Conservation (phyloP, 164 flowering plant genomes). For the Euptelea pleiosperma region DNA sequence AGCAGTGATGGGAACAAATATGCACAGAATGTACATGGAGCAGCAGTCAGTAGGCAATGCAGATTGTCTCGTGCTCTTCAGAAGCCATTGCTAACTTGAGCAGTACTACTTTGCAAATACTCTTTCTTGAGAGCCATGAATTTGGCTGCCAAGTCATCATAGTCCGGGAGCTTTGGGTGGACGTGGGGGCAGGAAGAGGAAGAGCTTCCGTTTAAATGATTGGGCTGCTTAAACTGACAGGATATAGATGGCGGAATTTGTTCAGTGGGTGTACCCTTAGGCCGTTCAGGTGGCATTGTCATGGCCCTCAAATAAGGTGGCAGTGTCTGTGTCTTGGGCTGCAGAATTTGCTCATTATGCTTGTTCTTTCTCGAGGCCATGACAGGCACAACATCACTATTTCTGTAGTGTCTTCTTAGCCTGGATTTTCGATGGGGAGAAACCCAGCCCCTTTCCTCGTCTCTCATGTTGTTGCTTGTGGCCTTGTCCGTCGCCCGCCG, state of each 20-base stretch:
- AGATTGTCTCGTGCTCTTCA: no score
- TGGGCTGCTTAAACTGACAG: conserved; percentile 22
- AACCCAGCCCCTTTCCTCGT: background rate
- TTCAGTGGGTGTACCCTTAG: conserved; percentile 14
- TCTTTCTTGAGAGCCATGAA: conserved; percentile 62
- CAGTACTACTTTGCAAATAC: conserved; percentile 12
- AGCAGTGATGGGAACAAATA: no score
- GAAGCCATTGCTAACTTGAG: no score
- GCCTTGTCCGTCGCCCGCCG: background rate
- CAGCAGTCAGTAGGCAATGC: no score
- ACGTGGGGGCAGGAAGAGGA: conserved; percentile 37
- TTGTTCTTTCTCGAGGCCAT: background rate
- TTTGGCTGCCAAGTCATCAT: conserved; percentile 60
- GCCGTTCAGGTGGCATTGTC: conserved; percentile 58
- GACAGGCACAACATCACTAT: background rate
- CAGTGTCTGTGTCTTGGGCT: conserved; percentile 10
- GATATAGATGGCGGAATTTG: conserved; percentile 34
- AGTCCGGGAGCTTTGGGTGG: conserved; percentile 87
- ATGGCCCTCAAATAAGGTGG: conserved; percentile 45
- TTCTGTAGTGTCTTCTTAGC: background rate
- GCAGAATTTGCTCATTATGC: background rate
- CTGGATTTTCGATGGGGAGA: background rate
- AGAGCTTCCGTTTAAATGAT: background rate
- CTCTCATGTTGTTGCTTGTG: background rate
- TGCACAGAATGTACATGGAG: no score